Percentiles rank a stretch among this genome's conserved stretches.
These are phyloP conservation scores for Candida takata DNA, from an alignment of 805 yeast genomes.

Conservation along the genomic window DNA sequence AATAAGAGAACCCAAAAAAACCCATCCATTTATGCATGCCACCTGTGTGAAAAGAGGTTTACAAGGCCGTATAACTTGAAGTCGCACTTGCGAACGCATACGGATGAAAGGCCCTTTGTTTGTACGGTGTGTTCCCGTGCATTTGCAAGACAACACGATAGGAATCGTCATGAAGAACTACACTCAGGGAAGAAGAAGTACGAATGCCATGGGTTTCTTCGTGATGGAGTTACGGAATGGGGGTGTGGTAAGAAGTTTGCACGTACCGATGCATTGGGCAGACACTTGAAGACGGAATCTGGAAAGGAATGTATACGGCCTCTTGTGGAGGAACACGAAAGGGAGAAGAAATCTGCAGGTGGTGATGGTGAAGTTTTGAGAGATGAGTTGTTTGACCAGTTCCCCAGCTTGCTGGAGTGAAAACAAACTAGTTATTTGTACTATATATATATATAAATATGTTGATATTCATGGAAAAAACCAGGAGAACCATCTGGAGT, in stretches of 20 bases:
- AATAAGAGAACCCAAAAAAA: conserved; percentile 61
- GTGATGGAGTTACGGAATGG: conserved; percentile 52
- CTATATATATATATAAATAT: no score
- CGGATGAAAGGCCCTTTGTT: conserved; percentile 72
- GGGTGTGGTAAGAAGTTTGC: conserved; percentile 81
- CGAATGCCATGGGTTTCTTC: conserved; percentile 60
- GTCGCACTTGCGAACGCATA: conserved; percentile 86
- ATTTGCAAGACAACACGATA: conserved; percentile 73
- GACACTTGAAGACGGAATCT: conserved; percentile 76
- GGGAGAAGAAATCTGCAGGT: conserved; percentile 16
- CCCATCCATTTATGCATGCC: conserved; percentile 72
- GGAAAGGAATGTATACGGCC: conserved; percentile 69
- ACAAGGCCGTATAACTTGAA: conserved; percentile 91
- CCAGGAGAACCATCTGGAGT: no score
- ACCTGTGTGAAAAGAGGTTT: conserved; percentile 76
- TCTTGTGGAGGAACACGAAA: conserved; percentile 50
- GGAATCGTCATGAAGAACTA: conserved; percentile 67
- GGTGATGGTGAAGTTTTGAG: conserved; percentile 9
- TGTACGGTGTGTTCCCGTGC: conserved; percentile 75
- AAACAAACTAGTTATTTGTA: not conserved
- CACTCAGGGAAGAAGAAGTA: conserved; percentile 72
- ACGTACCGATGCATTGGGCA: conserved; percentile 68
- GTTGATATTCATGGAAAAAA: no score
- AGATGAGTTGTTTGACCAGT: conserved; percentile 19
- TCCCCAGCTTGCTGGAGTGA: conserved; percentile 10